phyloP scores from a whole-genome alignment of 2,329 filamentous ascomycete species.

The Clathrospora elynae region DNA sequence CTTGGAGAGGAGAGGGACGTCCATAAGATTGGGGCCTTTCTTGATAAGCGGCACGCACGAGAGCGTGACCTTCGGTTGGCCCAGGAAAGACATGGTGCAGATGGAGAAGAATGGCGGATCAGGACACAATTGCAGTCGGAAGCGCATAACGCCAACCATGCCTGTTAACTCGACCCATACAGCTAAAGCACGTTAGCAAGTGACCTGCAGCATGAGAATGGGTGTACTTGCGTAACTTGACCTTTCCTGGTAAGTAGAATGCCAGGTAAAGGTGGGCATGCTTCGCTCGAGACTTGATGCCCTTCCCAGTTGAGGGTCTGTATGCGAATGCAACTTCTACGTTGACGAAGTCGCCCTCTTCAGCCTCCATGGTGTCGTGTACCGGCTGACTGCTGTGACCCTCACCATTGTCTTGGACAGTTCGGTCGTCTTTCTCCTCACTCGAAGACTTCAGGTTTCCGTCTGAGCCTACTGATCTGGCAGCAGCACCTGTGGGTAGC shows the following conservation, averaged over 20 bases:
- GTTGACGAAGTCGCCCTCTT: constrained; percentile 79
- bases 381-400: constrained; percentile 42
- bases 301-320: constrained; percentile 65
- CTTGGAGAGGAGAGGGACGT: constrained; percentile 73
- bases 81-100: constrained; percentile 74
- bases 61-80: constrained; percentile 73
- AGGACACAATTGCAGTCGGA: constrained; percentile 73
- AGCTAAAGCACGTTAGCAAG: constrained; percentile 48
- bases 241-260: constrained; percentile 67
- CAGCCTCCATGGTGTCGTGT: constrained; percentile 65
- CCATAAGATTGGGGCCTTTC: constrained; percentile 73
- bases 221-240: constrained; percentile 55
- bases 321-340: constrained; percentile 77
- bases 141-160: constrained; percentile 70
- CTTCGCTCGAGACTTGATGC: constrained; percentile 66
- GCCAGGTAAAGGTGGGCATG: constrained; percentile 75
- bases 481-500: constrained; percentile 72
- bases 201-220: neutral
- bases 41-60: constrained; percentile 73
- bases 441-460: constrained; percentile 61
- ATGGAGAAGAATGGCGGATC: constrained; percentile 79
- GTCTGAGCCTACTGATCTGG: constrained; percentile 62
- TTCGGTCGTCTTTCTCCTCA: constrained; percentile 57
- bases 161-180: constrained; percentile 78
- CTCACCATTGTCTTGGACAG: constrained; percentile 53